phyloP scores from a whole-genome alignment of 306 rosid species.

The Albizia julibrissin region DNA sequence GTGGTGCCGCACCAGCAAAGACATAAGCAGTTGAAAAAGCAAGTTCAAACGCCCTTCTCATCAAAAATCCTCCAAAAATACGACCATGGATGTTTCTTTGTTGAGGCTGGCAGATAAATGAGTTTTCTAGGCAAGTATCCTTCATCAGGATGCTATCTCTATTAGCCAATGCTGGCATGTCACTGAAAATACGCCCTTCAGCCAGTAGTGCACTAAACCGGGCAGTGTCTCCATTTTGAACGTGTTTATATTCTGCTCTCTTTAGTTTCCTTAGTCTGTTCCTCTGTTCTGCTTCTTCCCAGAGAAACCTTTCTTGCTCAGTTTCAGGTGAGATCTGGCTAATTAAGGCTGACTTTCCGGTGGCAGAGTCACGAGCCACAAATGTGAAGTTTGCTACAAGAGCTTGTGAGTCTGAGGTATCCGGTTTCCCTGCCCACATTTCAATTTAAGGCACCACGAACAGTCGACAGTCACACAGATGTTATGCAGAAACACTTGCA shows the following conservation, averaged over 20 bases:
- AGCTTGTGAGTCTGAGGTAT: slow-evolving; percentile 49
- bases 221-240: slow-evolving; percentile 39
- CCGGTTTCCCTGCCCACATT: slow-evolving; percentile 42
- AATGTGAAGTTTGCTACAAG: slow-evolving; percentile 82
- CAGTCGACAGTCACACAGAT: slow-evolving; percentile 8
- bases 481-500: slow-evolving; percentile 11
- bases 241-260: slow-evolving; percentile 46
- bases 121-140: slow-evolving; percentile 74
- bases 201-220: slow-evolving; percentile 67
- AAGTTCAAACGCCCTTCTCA: slow-evolving; percentile 91
- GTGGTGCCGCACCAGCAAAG: slow-evolving; percentile 84
- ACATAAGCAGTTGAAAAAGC: slow-evolving; percentile 81
- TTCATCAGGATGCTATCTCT: slow-evolving; percentile 77
- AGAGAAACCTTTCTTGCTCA: slow-evolving; percentile 56
- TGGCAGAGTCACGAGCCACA: slow-evolving; percentile 77
- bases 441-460: slow-evolving; percentile 14
- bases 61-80: slow-evolving; percentile 85
- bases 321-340: slow-evolving; percentile 71
- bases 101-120: slow-evolving; percentile 92
- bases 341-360: slow-evolving; percentile 68
- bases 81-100: slow-evolving; percentile 88
- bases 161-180: slow-evolving; percentile 91
- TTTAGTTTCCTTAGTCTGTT: slow-evolving; percentile 60
- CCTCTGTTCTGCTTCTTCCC: slow-evolving; percentile 84
- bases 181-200: slow-evolving; percentile 72